Evolutionary conservation across 331 rosid genomes (phyloP).

Genomic region (Dryas integrifolia): DNA sequence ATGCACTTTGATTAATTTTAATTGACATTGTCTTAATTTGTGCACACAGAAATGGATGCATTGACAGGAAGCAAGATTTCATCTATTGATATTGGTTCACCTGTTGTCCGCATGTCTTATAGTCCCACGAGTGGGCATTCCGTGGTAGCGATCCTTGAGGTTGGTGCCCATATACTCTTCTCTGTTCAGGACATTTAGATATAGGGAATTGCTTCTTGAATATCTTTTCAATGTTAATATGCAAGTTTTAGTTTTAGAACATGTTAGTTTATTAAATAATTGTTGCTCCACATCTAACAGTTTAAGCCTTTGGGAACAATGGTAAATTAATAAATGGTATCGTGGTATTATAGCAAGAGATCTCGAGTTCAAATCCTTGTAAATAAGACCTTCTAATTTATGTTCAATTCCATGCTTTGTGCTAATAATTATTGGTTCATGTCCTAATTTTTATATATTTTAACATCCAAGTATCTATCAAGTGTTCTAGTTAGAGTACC

Average conservation of each 20-base stretch:
- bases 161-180: constrained; percentile 31
- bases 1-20: constrained; percentile 7
- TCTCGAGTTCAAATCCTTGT: background rate
- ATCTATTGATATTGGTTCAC: constrained; percentile 86
- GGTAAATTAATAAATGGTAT: background rate
- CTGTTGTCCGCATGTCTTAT: constrained; percentile 90
- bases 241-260: background rate
- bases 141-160: constrained; percentile 87
- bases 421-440: background rate
- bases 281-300: background rate
- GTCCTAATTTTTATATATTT: background rate
- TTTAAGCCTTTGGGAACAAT: background rate
- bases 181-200: constrained; percentile 11
- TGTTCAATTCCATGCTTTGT: background rate
- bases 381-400: background rate
- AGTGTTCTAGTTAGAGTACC: background rate
- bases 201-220: constrained; percentile 1
- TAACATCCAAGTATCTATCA: background rate
- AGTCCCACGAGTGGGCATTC: constrained; percentile 88
- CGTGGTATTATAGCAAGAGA: background rate
- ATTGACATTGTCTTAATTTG: constrained; percentile 19
- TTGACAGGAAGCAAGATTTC: constrained; percentile 91
- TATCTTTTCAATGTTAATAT: background rate
- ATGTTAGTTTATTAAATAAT: background rate
- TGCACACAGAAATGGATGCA: constrained; percentile 76